These are phyloP conservation scores for Exophiala xenobiotica DNA, from an alignment of 2,329 filamentous ascomycete genomes.

Conservation along the genomic window DNA sequence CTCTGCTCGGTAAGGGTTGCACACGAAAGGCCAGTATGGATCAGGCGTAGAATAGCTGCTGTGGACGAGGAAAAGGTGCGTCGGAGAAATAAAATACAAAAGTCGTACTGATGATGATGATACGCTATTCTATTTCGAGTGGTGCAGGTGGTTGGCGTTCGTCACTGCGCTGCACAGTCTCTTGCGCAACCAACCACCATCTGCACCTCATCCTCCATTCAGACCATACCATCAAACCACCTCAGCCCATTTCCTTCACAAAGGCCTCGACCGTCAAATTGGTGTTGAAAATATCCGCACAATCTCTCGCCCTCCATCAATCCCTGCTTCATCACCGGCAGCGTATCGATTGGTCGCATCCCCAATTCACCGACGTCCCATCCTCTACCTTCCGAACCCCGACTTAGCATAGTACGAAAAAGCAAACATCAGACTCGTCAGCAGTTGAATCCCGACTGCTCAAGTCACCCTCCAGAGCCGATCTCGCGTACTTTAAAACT, in stretches of 20 bases:
- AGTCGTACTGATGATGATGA: background rate
- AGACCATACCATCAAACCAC: slow-evolving; percentile 1
- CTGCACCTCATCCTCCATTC: background rate
- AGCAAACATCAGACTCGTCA: background rate
- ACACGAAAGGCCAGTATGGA: background rate
- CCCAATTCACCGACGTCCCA: too few species aligned
- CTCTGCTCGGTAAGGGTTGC: slow-evolving; percentile 5
- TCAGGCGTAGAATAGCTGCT: background rate
- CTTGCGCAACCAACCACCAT: slow-evolving; percentile 1
- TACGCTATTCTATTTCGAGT: background rate
- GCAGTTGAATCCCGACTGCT: background rate
- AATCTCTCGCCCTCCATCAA: background rate
- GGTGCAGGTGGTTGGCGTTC: background rate
- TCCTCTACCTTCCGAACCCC: background rate
- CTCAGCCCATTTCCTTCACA: background rate
- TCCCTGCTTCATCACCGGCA: too few species aligned
- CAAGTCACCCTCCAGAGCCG: background rate
- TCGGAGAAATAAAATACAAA: background rate
- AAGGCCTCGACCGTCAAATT: background rate
- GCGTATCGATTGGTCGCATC: too few species aligned
- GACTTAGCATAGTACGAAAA: background rate
- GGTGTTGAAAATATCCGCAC: background rate
- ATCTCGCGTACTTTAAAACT: background rate
- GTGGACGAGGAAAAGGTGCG: background rate
- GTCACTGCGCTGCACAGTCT: background rate